Evolutionary conservation across 2,329 filamentous ascomycete genomes (phyloP).

Genomic region (Pyrenochaeta sp.): DNA sequence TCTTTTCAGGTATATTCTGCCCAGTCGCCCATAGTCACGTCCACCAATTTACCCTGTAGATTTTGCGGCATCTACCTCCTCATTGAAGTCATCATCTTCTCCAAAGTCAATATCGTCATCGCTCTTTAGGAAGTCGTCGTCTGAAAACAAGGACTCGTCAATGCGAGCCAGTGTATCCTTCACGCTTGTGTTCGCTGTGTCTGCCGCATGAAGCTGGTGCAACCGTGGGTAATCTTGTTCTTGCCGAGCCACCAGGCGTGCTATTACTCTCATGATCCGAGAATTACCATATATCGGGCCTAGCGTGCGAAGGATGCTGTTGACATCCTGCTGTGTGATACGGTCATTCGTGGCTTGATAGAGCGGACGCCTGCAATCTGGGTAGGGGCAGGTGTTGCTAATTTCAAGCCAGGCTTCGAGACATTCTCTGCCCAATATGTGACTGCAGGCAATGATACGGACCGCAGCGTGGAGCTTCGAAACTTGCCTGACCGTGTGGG

Average conservation of each 20-base stretch:
- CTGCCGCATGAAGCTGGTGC: conserved; percentile 8
- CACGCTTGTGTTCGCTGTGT: conserved; percentile 5
- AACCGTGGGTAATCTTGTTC: conserved; percentile 4
- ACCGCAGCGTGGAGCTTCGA: conserved; percentile 18
- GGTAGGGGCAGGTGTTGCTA: conserved; percentile 27
- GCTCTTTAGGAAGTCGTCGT: conserved; percentile 12
- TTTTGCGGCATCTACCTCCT: conserved; percentile 5
- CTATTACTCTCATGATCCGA: conserved; percentile 8
- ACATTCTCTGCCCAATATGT: conserved; percentile 28
- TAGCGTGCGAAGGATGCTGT: conserved; percentile 1
- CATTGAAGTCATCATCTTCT: conserved; percentile 5
- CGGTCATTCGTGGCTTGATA: conserved; percentile 12
- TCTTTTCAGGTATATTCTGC: neutral
- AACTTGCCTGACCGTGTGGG: neutral
- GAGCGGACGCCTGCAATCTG: conserved; percentile 23
- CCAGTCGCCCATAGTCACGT: neutral
- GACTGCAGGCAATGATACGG: conserved; percentile 24
- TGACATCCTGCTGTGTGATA: conserved; percentile 18
- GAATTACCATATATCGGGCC: conserved; percentile 1
- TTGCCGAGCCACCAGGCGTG: conserved; percentile 5
- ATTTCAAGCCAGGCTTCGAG: conserved; percentile 25
- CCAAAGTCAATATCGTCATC: conserved; percentile 16
- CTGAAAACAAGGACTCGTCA: conserved; percentile 1
- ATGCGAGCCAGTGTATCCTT: neutral
- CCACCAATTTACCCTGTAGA: neutral